These are phyloP conservation scores for Suhomyces taliae DNA, from an alignment of 1,139 yeast species.

Conservation along the genomic window DNA sequence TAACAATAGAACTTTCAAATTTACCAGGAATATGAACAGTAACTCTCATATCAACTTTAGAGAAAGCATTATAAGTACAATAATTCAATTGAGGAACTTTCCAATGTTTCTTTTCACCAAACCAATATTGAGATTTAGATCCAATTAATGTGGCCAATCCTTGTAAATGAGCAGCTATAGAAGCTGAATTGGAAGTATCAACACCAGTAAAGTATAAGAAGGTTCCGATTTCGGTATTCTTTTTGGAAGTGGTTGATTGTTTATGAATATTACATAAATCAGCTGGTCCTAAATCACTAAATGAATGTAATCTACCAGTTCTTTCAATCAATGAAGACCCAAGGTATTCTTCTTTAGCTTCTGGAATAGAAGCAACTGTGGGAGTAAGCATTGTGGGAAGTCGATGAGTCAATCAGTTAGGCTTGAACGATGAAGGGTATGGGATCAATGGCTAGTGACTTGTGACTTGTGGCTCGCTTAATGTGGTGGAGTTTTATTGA, in stretches of 20 bases:
- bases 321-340: slow-evolving; percentile 55
- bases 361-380: slow-evolving; percentile 48
- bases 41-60: slow-evolving; percentile 29
- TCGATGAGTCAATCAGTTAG: too few relatives aligned
- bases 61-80: slow-evolving; percentile 52
- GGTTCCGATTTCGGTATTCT: slow-evolving; percentile 47
- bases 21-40: slow-evolving; percentile 50
- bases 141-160: slow-evolving; percentile 74
- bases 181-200: slow-evolving; percentile 57
- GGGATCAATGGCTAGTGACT: too few relatives aligned
- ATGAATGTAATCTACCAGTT: slow-evolving; percentile 49
- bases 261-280: slow-evolving; percentile 77
- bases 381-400: slow-evolving; percentile 37
- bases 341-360: slow-evolving; percentile 51
- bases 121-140: slow-evolving; percentile 56
- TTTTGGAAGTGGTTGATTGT: slow-evolving; percentile 41
- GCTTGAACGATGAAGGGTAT: too few relatives aligned
- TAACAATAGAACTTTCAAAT: slow-evolving; percentile 48
- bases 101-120: slow-evolving; percentile 70
- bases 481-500: too few relatives aligned
- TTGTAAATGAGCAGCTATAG: slow-evolving; percentile 70
- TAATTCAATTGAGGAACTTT: slow-evolving; percentile 66
- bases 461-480: too few relatives aligned
- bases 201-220: slow-evolving; percentile 59
- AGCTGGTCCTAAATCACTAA: slow-evolving; percentile 76